These are phyloP conservation scores for Fusarium begoniae DNA, from an alignment of 2,329 filamentous ascomycete species.

Conservation along the genomic window DNA sequence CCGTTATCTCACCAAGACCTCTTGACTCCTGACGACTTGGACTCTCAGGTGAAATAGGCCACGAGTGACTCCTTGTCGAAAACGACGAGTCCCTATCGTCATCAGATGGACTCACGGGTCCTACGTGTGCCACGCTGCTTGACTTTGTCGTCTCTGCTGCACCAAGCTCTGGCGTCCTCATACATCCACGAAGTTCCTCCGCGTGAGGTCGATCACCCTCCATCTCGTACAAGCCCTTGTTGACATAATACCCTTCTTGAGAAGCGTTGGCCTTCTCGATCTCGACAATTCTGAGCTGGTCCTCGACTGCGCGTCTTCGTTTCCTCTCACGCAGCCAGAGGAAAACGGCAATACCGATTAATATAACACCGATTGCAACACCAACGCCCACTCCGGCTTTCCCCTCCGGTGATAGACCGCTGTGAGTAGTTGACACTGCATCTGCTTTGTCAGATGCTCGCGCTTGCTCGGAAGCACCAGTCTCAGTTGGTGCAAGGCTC, in stretches of 20 bases:
- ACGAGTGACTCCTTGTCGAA: not conserved
- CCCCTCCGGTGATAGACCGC: conserved; percentile 19
- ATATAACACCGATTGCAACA: conserved; percentile 18
- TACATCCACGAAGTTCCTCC: conserved; percentile 32
- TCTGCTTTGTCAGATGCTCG: not conserved
- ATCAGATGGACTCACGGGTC: not conserved
- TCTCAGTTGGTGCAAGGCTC: not conserved
- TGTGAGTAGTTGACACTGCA: not conserved
- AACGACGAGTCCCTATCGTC: not conserved
- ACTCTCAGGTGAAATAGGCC: conserved; percentile 14
- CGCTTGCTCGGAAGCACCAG: conserved; percentile 2
- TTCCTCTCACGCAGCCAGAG: conserved; percentile 38
- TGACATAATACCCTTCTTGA: not conserved
- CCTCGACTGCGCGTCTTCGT: conserved; percentile 21
- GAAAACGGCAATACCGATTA: conserved; percentile 23
- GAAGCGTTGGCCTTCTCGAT: not conserved
- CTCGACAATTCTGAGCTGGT: conserved; percentile 12
- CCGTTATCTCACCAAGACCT: not conserved
- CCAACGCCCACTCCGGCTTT: conserved; percentile 36
- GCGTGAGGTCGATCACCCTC: conserved; percentile 34
- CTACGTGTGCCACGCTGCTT: not conserved
- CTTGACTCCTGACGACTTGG: not conserved
- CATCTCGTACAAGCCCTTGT: conserved; percentile 32
- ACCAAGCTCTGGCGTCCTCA: conserved; percentile 35
- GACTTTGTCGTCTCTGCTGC: not conserved